Evolutionary conservation across 2,329 filamentous ascomycete species (phyloP).

Genomic region (Neonectria neomacrospora): DNA sequence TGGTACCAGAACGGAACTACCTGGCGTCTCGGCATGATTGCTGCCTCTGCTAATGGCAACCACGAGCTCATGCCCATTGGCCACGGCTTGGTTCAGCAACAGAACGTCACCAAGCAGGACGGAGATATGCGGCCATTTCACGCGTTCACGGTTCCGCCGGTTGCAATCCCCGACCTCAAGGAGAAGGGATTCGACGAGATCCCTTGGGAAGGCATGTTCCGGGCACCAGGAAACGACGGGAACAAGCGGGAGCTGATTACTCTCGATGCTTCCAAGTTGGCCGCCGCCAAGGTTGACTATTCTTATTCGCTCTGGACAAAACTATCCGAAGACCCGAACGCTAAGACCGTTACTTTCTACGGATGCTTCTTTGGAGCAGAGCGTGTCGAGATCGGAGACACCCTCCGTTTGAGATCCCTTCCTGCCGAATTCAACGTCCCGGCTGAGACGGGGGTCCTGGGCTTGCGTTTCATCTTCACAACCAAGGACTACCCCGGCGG

Average conservation of each 20-base stretch:
- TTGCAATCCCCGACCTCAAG: slow-evolving; percentile 53
- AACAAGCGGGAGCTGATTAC: slow-evolving; percentile 55
- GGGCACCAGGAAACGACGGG: slow-evolving; percentile 47
- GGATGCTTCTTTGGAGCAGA: slow-evolving; percentile 64
- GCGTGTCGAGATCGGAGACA: slow-evolving; percentile 59
- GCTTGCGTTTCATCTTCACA: slow-evolving; percentile 55
- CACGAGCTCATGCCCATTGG: slow-evolving; percentile 56
- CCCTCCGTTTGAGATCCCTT: slow-evolving; percentile 59
- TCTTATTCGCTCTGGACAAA: slow-evolving; percentile 61
- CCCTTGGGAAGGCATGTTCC: slow-evolving; percentile 55
- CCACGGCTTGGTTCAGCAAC: slow-evolving; percentile 52
- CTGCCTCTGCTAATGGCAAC: slow-evolving; percentile 45
- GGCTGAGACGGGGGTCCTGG: slow-evolving; percentile 50
- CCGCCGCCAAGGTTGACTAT: slow-evolving; percentile 59
- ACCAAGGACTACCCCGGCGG: slow-evolving; percentile 49
- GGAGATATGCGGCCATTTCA: slow-evolving; percentile 61
- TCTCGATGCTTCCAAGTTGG: slow-evolving; percentile 64
- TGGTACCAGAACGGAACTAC: slow-evolving; percentile 61
- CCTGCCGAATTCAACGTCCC: slow-evolving; percentile 50
- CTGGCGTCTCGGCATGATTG: slow-evolving; percentile 61
- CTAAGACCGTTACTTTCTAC: slow-evolving; percentile 53
- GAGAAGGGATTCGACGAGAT: slow-evolving; percentile 55
- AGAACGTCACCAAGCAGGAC: slow-evolving; percentile 52
- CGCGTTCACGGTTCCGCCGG: slow-evolving; percentile 61
- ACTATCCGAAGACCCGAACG: slow-evolving; percentile 45